A percentile compares a stretch with the other conserved stretches of the same genome.
phyloP scores from a whole-genome alignment of 345 rosid genomes.

The Ailanthus altissimus region DNA sequence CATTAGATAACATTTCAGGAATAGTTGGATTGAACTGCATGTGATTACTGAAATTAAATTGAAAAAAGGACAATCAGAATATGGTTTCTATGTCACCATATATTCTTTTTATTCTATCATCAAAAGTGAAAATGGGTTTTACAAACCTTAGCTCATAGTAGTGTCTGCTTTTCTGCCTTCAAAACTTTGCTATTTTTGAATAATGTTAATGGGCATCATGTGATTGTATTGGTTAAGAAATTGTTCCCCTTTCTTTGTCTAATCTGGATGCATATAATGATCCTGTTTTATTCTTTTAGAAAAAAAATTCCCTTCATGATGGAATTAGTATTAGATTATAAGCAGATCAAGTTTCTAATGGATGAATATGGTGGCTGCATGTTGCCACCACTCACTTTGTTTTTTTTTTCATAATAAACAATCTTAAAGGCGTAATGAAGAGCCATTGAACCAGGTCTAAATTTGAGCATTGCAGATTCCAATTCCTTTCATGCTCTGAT shows the following conservation, averaged over 20 bases:
- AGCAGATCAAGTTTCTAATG: not conserved
- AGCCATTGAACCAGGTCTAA: not conserved
- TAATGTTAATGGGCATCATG: not conserved
- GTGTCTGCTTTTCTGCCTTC: no score
- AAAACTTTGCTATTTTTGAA: not conserved
- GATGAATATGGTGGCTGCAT: not conserved
- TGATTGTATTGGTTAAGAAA: not conserved
- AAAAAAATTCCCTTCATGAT: not conserved
- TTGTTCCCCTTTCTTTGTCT: not conserved
- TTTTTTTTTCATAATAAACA: not conserved
- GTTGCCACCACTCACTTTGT: constrained; percentile 11
- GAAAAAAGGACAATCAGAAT: not conserved
- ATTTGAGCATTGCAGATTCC: not conserved
- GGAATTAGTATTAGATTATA: not conserved
- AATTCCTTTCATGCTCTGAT: not conserved
- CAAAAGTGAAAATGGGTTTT: no score
- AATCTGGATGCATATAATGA: not conserved
- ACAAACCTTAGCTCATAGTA: no score
- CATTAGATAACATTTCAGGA: not conserved
- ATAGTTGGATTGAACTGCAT: constrained; percentile 1
- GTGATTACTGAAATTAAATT: not conserved
- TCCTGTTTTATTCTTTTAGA: not conserved
- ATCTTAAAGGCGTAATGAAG: not conserved
- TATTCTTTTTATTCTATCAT: no score
- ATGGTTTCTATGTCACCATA: not conserved